Percentiles rank a stretch among this genome's conserved stretches.
These are phyloP conservation scores for Lachancea mirantina DNA, from an alignment of 805 yeast genomes.

Conservation along the genomic window DNA sequence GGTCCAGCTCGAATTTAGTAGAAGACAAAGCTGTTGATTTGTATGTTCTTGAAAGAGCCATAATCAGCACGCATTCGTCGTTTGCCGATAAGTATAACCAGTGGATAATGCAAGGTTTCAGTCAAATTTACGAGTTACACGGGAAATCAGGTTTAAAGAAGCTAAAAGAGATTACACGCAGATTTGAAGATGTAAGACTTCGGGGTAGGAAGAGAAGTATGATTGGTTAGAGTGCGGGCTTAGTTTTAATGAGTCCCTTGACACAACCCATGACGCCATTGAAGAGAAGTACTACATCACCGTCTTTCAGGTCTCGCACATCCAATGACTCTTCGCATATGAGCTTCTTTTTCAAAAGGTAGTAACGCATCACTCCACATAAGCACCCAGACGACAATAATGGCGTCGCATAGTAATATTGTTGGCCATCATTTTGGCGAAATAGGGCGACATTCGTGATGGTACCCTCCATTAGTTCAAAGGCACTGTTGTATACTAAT, in stretches of 20 bases:
- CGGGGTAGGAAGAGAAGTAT: constrained; percentile 94
- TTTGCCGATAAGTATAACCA: constrained; percentile 54
- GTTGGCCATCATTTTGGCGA: constrained; percentile 26
- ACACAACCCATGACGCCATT: constrained; percentile 82
- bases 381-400: constrained; percentile 70
- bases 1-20: constrained; percentile 62
- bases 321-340: constrained; percentile 45
- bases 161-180: constrained; percentile 46
- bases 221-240: constrained; percentile 52
- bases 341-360: constrained; percentile 45
- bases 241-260: constrained; percentile 42
- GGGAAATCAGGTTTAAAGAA: constrained; percentile 35
- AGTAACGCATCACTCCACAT: constrained; percentile 73
- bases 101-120: constrained; percentile 72
- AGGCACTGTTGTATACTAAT: constrained; percentile 53
- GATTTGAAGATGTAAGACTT: constrained; percentile 77
- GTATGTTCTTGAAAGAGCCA: constrained; percentile 88
- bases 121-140: constrained; percentile 28
- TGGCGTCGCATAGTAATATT: constrained; percentile 68
- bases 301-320: constrained; percentile 44
- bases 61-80: constrained; percentile 81
- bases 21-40: constrained; percentile 98
- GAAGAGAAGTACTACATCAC: constrained; percentile 64
- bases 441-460: constrained; percentile 70
- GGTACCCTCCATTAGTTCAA: constrained; percentile 70